These are phyloP conservation scores for Pelargonium cotyledonis DNA, from an alignment of 441 rosid genomes.

Conservation along the genomic window DNA sequence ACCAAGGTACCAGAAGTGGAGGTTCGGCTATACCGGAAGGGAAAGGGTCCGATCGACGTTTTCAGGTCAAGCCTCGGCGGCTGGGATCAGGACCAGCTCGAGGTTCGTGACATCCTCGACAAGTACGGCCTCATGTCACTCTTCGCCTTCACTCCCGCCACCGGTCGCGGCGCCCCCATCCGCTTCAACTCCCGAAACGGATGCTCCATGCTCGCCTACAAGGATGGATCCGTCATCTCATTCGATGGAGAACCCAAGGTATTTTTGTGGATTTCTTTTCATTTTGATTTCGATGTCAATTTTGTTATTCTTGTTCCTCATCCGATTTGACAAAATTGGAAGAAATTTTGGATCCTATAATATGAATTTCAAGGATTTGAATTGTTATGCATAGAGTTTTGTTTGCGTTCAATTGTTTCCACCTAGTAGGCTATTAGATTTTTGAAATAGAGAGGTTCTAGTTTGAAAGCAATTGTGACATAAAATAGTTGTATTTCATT, in stretches of 20 bases:
- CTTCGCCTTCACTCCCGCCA: constrained; percentile 55
- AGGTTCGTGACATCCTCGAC: constrained; percentile 63
- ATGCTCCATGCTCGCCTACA: constrained; percentile 55
- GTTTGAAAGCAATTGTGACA: too few species aligned
- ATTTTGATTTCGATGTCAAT: neutral
- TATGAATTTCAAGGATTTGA: too few species aligned
- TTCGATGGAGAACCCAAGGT: constrained; percentile 90
- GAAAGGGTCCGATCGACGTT: constrained; percentile 78
- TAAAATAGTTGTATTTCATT: too few species aligned
- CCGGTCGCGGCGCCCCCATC: constrained; percentile 75
- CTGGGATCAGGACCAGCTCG: constrained; percentile 84
- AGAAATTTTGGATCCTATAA: too few species aligned
- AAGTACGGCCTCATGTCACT: constrained; percentile 65
- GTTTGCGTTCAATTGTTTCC: too few species aligned
- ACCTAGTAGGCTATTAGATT: too few species aligned
- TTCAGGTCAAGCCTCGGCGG: constrained; percentile 70
- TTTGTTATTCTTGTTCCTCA: neutral
- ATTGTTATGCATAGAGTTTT: too few species aligned
- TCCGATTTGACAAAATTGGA: neutral
- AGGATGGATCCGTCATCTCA: constrained; percentile 59
- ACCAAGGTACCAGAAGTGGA: constrained; percentile 64
- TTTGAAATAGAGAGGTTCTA: too few species aligned
- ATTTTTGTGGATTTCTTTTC: constrained; percentile 1
- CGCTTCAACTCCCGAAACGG: constrained; percentile 68
- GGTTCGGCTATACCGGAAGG: constrained; percentile 59